A percentile compares a stretch with the other conserved stretches of the same genome.
Evolutionary conservation across 371 early-diverging fungal genomes (phyloP).

Genomic region (Apophysomyces ossiformis): DNA sequence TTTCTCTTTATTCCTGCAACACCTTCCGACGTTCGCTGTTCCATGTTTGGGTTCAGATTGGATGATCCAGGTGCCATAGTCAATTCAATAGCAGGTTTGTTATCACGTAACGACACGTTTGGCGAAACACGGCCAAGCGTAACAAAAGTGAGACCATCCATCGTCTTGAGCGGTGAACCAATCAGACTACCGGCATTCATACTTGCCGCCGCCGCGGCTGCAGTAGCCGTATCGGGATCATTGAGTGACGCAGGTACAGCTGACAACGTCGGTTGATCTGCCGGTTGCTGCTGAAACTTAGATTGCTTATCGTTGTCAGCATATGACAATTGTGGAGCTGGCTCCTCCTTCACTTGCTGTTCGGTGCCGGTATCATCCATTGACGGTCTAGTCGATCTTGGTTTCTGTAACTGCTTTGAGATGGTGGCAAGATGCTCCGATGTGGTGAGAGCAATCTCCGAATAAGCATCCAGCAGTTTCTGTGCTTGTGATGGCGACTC

Average conservation of each 20-base stretch:
- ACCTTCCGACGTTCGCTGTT: conserved; percentile 9
- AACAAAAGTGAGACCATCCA: conserved; percentile 54
- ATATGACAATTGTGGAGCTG: not conserved
- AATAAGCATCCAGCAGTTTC: conserved; percentile 48
- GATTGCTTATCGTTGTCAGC: not conserved
- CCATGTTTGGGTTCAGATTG: not conserved
- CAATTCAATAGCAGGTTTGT: conserved; percentile 43
- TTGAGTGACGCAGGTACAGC: conserved; percentile 15
- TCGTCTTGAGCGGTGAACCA: conserved; percentile 44
- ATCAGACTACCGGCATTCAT: conserved; percentile 54
- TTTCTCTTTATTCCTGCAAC: conserved; percentile 9
- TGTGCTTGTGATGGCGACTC: conserved; percentile 65
- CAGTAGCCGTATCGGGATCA: conserved; percentile 13
- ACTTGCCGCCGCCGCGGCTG: conserved; percentile 43
- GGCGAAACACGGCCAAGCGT: conserved; percentile 51
- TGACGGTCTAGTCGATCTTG: not conserved
- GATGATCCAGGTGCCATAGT: conserved; percentile 18
- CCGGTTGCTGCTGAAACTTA: not conserved
- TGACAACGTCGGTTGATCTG: conserved; percentile 12
- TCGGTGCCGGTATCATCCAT: not conserved
- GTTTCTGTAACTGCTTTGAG: not conserved
- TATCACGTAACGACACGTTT: conserved; percentile 37
- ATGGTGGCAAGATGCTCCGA: conserved; percentile 25
- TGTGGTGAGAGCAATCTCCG: conserved; percentile 23
- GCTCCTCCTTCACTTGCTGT: not conserved